Base-by-base conservation (phyloP, 345 rosid species). In the Camelina hispida region DNA sequence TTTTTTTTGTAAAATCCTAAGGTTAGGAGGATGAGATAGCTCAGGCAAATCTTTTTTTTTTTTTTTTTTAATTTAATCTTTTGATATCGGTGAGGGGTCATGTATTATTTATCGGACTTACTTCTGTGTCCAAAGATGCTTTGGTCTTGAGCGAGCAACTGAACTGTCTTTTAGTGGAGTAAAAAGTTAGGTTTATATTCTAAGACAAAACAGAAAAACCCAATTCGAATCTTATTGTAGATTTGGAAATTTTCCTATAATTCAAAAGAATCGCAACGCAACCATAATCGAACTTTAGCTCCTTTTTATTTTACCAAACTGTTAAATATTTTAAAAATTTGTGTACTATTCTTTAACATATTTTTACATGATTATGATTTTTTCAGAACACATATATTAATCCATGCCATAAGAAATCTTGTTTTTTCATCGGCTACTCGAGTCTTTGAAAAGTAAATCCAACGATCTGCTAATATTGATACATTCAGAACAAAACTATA, bases 1-100 rank as follows among this genome's bases (percentile, higher is more conserved):
- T 68, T 62, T 34, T 62, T 52, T 72, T 43, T 76, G 59, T 76
- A 76, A 76, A 62, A 62, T 62, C 63, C 6, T 28, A 28, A 76
- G 69, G 32, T 13, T 69, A 75, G 56, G 16, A 25, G 16, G 16
- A 25, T n/a, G 9, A 47, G 16, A 42, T 68, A 68, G 54, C 30
- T 68, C 56, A 75, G 74, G 14, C 53, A 57, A 47, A 30, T 74
- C 30, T 57, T 57, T 44, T 35, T 9, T 59, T 34, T 8, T 34
- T 55, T 6, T 7, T 6, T 32, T 34, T 34, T 34, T 1, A 7
- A 28, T 28, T 28, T 28, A 7, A 34, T 34, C 22, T 18, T 74
- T 57, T 50, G 25, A 43, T 54, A 12, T 15, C 1, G 23, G 32
- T 70, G 34, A 56, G 43, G 53, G 37, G 30, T 68, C 35, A 9